phyloP scores from a whole-genome alignment of 2,329 filamentous ascomycete species.

The Peltaster fructicola region DNA sequence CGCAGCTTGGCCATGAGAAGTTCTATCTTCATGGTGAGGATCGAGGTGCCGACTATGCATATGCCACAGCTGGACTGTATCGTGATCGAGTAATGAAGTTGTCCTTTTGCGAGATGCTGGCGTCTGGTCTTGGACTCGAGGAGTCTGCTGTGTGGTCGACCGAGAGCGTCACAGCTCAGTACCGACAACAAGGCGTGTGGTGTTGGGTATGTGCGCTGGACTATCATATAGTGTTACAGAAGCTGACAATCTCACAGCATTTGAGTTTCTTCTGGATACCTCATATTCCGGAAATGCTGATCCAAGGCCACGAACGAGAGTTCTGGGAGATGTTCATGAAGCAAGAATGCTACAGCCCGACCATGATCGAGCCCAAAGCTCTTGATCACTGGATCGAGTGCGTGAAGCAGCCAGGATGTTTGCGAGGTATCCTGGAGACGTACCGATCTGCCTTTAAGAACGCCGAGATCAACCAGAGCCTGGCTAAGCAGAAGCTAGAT shows the following conservation, averaged over 20 bases:
- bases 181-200: constrained; percentile 18
- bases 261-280: constrained; percentile 20
- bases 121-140: constrained; percentile 17
- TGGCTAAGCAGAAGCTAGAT: constrained; percentile 15
- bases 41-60: constrained; percentile 20
- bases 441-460: constrained; percentile 19
- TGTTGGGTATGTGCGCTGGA: constrained; percentile 13
- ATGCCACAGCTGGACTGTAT: constrained; percentile 17
- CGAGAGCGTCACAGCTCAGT: constrained; percentile 17
- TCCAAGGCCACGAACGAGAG: constrained; percentile 21
- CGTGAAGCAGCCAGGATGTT: constrained; percentile 16
- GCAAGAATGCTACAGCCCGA: constrained; percentile 23
- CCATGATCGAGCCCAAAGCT: constrained; percentile 17
- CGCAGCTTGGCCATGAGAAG: constrained; percentile 16
- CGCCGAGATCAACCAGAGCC: constrained; percentile 14
- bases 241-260: constrained; percentile 9
- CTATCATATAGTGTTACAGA: background rate
- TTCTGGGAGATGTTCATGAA: constrained; percentile 25
- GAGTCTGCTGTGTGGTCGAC: constrained; percentile 17
- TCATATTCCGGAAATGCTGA: constrained; percentile 23
- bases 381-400: constrained; percentile 19
- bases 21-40: constrained; percentile 21
- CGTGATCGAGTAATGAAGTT: constrained; percentile 16
- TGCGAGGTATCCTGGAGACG: constrained; percentile 20
- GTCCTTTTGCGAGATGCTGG: constrained; percentile 19